phyloP scores from a whole-genome alignment of 371 early-diverging fungal genomes.

The Mucor velutinosus region DNA sequence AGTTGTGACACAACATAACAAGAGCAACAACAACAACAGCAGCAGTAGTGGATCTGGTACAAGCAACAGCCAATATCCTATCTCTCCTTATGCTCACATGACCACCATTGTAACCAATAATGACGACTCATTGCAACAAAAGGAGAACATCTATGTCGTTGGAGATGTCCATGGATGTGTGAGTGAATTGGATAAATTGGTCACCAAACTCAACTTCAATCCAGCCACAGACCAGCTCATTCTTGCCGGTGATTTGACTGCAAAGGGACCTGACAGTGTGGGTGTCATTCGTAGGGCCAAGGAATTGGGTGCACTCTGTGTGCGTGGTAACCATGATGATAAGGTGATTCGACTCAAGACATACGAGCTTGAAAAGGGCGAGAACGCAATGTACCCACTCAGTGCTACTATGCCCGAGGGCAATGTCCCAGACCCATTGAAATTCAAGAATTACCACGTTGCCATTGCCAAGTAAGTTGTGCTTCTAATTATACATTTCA shows the following conservation, averaged over 20 bases:
- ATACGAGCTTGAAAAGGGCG: slow-evolving; percentile 39
- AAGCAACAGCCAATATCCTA: slow-evolving; percentile 12
- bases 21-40: neutral
- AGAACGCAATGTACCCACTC: slow-evolving; percentile 23
- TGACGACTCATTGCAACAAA: slow-evolving; percentile 12
- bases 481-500: neutral
- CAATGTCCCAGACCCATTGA: slow-evolving; percentile 43
- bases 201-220: slow-evolving; percentile 49
- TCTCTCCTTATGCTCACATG: slow-evolving; percentile 48
- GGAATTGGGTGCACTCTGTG: slow-evolving; percentile 58
- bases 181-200: slow-evolving; percentile 51
- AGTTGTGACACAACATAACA: slow-evolving; percentile 31
- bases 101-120: slow-evolving; percentile 29
- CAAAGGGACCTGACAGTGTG: slow-evolving; percentile 69
- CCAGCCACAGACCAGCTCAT: slow-evolving; percentile 56
- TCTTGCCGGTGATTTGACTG: slow-evolving; percentile 70
- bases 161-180: slow-evolving; percentile 77
- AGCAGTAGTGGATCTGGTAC: neutral
- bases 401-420: slow-evolving; percentile 36
- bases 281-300: slow-evolving; percentile 63
- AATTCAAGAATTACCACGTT: slow-evolving; percentile 45
- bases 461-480: slow-evolving; percentile 39
- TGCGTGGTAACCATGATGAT: slow-evolving; percentile 83
- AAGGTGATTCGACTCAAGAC: slow-evolving; percentile 65
- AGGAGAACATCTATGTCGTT: slow-evolving; percentile 60